Conservation (phyloP, 495 filamentous ascomycete species). For the Hyphodiscus hymeniophilus region DNA sequence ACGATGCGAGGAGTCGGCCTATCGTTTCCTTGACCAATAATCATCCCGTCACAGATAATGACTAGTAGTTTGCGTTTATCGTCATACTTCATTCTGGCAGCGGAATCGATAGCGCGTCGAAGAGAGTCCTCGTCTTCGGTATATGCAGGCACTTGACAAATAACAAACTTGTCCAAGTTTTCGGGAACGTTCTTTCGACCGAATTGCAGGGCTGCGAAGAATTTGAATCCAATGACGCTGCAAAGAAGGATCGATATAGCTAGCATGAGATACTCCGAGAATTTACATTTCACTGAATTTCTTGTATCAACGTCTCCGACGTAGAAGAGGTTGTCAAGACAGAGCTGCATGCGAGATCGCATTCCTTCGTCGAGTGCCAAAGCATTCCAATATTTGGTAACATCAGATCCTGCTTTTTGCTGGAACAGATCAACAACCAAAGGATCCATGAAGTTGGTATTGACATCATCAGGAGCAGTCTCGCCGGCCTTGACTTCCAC, state of each 20-base stretch:
- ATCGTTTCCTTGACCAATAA: slow-evolving; percentile 97
- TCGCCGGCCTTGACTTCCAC: slow-evolving; percentile 46
- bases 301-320: slow-evolving; percentile 87
- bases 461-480: slow-evolving; percentile 37
- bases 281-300: slow-evolving; percentile 76
- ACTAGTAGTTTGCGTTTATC: slow-evolving; percentile 96
- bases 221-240: slow-evolving; percentile 86
- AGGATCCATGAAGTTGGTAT: slow-evolving; percentile 76
- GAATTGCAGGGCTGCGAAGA: slow-evolving; percentile 93
- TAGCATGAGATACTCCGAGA: slow-evolving; percentile 85
- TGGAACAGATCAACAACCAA: slow-evolving; percentile 71
- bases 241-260: slow-evolving; percentile 79
- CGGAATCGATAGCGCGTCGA: slow-evolving; percentile 92
- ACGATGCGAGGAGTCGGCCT: slow-evolving; percentile 92
- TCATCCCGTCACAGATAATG: slow-evolving; percentile 97
- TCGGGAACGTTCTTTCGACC: slow-evolving; percentile 84
- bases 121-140: slow-evolving; percentile 98
- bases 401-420: slow-evolving; percentile 63
- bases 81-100: slow-evolving; percentile 92
- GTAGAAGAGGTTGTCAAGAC: slow-evolving; percentile 93
- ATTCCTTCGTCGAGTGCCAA: slow-evolving; percentile 45
- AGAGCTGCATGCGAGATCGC: slow-evolving; percentile 66
- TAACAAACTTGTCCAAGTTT: slow-evolving; percentile 96
- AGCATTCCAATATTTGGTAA: slow-evolving; percentile 74
- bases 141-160: slow-evolving; percentile 95